phyloP scores from a whole-genome alignment of 805 yeast genomes.

The Nadsonia fulvescens region DNA sequence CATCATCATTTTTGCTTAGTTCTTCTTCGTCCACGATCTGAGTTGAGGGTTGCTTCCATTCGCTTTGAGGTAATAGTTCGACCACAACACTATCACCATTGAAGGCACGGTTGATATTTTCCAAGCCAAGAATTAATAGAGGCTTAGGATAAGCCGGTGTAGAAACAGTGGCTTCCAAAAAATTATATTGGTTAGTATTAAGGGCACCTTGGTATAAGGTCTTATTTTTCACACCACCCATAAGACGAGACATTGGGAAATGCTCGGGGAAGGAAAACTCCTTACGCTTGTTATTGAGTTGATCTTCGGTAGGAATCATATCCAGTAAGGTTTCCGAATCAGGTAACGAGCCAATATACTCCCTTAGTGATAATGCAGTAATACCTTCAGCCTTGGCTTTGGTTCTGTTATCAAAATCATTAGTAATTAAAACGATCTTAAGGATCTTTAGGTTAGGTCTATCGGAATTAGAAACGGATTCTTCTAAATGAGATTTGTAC shows the following conservation, averaged over 20 bases:
- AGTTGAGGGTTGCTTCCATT: conserved; percentile 78
- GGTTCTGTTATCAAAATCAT: conserved; percentile 50
- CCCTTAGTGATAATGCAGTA: conserved; percentile 36
- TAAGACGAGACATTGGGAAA: conserved; percentile 59
- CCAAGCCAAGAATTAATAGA: conserved; percentile 62
- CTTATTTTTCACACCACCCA: conserved; percentile 84
- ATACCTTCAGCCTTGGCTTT: conserved; percentile 39
- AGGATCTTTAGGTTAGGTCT: conserved; percentile 8
- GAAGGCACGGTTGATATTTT: conserved; percentile 75
- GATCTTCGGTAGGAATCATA: conserved; percentile 38
- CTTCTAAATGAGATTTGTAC: conserved; percentile 47
- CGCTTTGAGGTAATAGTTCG: conserved; percentile 65
- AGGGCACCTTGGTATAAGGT: conserved; percentile 74
- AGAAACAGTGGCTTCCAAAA: conserved; percentile 69
- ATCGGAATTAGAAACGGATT: conserved; percentile 12
- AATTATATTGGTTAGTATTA: conserved; percentile 68
- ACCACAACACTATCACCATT: conserved; percentile 85
- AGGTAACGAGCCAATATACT: conserved; percentile 55
- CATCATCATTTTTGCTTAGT: conserved; percentile 33
- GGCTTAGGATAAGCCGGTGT: conserved; percentile 65
- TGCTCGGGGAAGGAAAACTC: conserved; percentile 60
- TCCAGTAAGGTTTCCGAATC: conserved; percentile 62
- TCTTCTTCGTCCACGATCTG: conserved; percentile 61
- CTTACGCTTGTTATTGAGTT: conserved; percentile 14
- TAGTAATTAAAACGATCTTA: conserved; percentile 33